Base-by-base conservation (phyloP, 2,329 filamentous ascomycete genomes). In the Fusarium keratoplasticum region DNA sequence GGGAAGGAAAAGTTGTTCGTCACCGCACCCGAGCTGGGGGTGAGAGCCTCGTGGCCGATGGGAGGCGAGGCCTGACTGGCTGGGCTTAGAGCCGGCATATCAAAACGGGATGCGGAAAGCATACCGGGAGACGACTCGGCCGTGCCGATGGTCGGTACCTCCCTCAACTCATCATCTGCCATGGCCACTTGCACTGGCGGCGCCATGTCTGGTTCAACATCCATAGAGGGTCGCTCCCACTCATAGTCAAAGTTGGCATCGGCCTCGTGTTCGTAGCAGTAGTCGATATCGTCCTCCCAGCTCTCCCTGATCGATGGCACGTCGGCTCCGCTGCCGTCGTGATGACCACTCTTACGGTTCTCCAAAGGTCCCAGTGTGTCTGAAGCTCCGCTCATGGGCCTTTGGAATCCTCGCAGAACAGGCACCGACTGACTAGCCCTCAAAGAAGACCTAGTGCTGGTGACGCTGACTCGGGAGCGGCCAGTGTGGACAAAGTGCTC, bases 271-370 rank as follows among this genome's bases (percentile, higher is more conserved):
- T 92, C 90, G 77, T 93, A 93, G 78, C 89, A 92, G 80, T 92
- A 93, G 78, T 93, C 91, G 70, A 93, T 92, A 71, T 90, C 90
- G 61, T 92, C 90, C 76, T 93, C 91, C 91, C 91, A 93, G 74
- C 84, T 91, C 74, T 87, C 86, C 9, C 82, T 81, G 25, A 79
- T 75, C n/a, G 76, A 73, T 16, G 82, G 70, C 5, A 70, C 64
- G 4, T 84, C 81, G n/a, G 76, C 76, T 16, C 64, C 74, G 4
- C 72, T 73, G 16, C 59, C 70, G 16, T 74, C 66, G 7, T 61
- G 60, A 27, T 74, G 67, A 55, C 61, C 64, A 50, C 69, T 66
- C 22, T 50, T 69, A 14, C 79, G 80, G n/a, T 84, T 64, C 55
- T 87, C 85, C 42, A 85, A 82, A 22, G 78, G 78, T 1, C 87